Percentiles rank a stretch among this genome's conserved stretches.
phyloP scores from a whole-genome alignment of 345 rosid genomes.

The Murraya koenigii region DNA sequence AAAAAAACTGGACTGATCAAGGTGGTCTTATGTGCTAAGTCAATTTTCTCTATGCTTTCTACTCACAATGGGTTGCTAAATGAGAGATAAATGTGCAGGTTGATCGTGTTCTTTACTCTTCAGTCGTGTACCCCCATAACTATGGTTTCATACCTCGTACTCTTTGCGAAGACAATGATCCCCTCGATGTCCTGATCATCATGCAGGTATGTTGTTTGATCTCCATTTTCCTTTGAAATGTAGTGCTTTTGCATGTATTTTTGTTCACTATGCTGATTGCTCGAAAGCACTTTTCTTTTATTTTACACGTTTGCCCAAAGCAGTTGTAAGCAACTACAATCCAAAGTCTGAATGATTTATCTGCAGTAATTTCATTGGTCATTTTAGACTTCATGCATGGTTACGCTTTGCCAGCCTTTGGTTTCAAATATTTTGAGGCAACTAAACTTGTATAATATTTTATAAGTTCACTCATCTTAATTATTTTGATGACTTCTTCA shows the following conservation, averaged over 20 bases:
- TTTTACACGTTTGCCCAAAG: not conserved
- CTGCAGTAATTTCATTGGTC: not conserved
- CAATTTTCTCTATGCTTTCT: not conserved
- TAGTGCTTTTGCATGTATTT: not conserved
- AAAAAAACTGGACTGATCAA: constrained; percentile 91
- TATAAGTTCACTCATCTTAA: not conserved
- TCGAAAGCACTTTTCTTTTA: not conserved
- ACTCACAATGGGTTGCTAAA: constrained; percentile 17
- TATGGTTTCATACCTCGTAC: constrained; percentile 99
- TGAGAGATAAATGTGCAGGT: constrained; percentile 47
- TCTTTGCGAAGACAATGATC: constrained; percentile 95
- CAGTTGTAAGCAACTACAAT: not conserved
- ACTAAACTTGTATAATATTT: not conserved
- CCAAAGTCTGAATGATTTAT: not conserved
- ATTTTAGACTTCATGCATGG: not conserved
- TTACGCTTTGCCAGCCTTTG: not conserved
- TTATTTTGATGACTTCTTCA: constrained; percentile 17
- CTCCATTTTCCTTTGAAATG: not conserved
- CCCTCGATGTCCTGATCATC: constrained; percentile 91
- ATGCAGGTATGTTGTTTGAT: constrained; percentile 69
- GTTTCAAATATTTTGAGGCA: not conserved
- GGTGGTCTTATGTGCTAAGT: constrained; percentile 38
- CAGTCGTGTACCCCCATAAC: constrained; percentile 98
- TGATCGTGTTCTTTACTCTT: constrained; percentile 88
- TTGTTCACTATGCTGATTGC: not conserved